Conservation (phyloP, 768 basidiomycete species). For the Rhodotorula babjevae region DNA sequence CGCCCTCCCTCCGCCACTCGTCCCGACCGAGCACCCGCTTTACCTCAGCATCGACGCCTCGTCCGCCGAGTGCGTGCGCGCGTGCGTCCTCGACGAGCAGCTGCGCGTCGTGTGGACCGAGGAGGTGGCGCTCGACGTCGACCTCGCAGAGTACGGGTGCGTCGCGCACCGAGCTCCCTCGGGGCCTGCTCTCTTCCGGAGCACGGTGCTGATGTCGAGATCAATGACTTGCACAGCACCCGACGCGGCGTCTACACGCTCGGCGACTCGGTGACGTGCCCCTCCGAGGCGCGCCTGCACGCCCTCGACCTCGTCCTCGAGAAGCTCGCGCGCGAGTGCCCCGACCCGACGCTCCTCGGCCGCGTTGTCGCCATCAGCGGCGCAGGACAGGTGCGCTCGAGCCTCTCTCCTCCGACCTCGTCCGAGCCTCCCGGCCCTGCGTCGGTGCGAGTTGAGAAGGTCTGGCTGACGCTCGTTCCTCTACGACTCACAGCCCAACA, state of each 20-base stretch:
- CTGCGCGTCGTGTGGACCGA: conserved; percentile 20
- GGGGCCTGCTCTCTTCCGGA: neutral
- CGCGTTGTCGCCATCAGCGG: conserved; percentile 11
- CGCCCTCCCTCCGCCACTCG: neutral
- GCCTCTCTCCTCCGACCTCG: neutral
- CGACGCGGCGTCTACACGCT: conserved; percentile 17
- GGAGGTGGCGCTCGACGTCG: conserved; percentile 11
- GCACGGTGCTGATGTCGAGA: too few species aligned
- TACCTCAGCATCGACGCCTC: conserved; percentile 26
- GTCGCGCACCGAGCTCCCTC: neutral
- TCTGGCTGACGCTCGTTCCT: neutral
- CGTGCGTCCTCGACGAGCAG: conserved; percentile 4
- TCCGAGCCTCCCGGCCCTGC: neutral
- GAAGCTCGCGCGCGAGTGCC: conserved; percentile 18
- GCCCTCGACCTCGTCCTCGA: conserved; percentile 29
- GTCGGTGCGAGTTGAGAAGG: neutral
- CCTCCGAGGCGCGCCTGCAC: conserved; percentile 8
- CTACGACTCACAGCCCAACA: neutral
- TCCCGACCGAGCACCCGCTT: neutral
- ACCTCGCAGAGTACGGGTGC: conserved; percentile 25
- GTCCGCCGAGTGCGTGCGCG: neutral
- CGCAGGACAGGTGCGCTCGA: conserved; percentile 3
- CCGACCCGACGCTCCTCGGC: conserved; percentile 1
- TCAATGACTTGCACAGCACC: neutral
- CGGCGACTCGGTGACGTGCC: conserved; percentile 21